These are phyloP conservation scores for Aureobasidium sp. DNA, from an alignment of 2,329 filamentous ascomycete genomes.

Conservation along the genomic window DNA sequence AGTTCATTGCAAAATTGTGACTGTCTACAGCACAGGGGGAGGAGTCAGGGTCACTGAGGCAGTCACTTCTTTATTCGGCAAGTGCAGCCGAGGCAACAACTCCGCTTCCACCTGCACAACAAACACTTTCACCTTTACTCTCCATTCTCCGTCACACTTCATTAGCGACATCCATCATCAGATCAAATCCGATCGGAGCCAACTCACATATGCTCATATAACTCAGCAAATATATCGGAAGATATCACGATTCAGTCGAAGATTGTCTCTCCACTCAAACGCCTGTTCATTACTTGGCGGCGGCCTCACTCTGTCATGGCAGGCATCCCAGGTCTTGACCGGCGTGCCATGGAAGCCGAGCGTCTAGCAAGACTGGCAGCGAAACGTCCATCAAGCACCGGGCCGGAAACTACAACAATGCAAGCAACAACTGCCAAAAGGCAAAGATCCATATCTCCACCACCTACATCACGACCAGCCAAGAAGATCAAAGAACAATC, in stretches of 20 bases:
- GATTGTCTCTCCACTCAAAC: background rate
- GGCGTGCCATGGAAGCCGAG: conserved; percentile 79
- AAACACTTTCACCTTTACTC: background rate
- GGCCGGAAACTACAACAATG: conserved; percentile 23
- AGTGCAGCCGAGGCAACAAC: background rate
- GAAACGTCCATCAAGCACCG: conserved; percentile 19
- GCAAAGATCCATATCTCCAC: conserved; percentile 37
- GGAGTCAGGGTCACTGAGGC: background rate
- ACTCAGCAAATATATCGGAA: background rate
- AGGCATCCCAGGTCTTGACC: conserved; percentile 52
- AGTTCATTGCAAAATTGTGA: background rate
- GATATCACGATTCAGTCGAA: background rate
- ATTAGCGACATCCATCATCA: background rate
- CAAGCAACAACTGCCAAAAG: conserved; percentile 34
- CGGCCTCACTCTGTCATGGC: background rate
- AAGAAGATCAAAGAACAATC: conserved; percentile 5
- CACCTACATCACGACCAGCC: conserved; percentile 15
- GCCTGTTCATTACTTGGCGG: background rate
- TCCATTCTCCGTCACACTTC: background rate
- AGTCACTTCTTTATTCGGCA: background rate
- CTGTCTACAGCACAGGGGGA: too few species aligned
- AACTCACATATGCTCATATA: background rate
- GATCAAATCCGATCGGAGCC: background rate
- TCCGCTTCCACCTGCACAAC: background rate
- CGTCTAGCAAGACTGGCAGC: conserved; percentile 58